These are phyloP conservation scores for Insectozyma bohioensis DNA, from an alignment of 1,139 yeast species.

Conservation along the genomic window DNA sequence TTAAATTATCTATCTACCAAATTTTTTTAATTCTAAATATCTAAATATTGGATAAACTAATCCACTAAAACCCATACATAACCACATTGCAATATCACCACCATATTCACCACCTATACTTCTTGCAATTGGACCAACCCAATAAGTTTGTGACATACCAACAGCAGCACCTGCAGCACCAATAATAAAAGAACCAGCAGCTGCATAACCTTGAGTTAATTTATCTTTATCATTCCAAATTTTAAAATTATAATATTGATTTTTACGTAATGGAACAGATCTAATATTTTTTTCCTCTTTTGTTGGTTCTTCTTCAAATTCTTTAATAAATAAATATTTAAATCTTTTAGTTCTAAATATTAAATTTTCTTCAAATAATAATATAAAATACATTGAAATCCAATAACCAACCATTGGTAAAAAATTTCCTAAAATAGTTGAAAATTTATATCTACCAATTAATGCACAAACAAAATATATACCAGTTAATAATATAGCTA, in stretches of 20 bases:
- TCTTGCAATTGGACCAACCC: constrained; percentile 69
- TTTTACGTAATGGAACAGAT: constrained; percentile 16
- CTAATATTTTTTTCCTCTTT: neutral
- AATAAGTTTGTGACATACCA: constrained; percentile 83
- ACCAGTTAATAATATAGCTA: constrained; percentile 66
- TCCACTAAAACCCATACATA: constrained; percentile 72
- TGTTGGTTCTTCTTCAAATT: constrained; percentile 29
- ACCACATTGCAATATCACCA: constrained; percentile 82
- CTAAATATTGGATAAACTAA: constrained; percentile 63
- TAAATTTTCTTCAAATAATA: constrained; percentile 71
- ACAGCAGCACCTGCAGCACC: constrained; percentile 77
- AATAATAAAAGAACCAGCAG: constrained; percentile 54
- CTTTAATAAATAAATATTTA: constrained; percentile 51
- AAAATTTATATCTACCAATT: constrained; percentile 75
- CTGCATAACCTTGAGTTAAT: constrained; percentile 65
- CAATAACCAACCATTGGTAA: constrained; percentile 95
- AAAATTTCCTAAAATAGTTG: constrained; percentile 79
- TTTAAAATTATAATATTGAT: constrained; percentile 58
- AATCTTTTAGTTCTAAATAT: constrained; percentile 63
- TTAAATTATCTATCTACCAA: constrained; percentile 40
- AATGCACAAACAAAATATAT: constrained; percentile 68
- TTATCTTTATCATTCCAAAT: constrained; percentile 59
- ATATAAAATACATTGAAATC: constrained; percentile 78
- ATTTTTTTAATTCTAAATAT: constrained; percentile 59
- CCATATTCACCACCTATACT: constrained; percentile 58